phyloP scores from a whole-genome alignment of 495 filamentous ascomycete genomes.

The Massariosphaeria phaeospora region DNA sequence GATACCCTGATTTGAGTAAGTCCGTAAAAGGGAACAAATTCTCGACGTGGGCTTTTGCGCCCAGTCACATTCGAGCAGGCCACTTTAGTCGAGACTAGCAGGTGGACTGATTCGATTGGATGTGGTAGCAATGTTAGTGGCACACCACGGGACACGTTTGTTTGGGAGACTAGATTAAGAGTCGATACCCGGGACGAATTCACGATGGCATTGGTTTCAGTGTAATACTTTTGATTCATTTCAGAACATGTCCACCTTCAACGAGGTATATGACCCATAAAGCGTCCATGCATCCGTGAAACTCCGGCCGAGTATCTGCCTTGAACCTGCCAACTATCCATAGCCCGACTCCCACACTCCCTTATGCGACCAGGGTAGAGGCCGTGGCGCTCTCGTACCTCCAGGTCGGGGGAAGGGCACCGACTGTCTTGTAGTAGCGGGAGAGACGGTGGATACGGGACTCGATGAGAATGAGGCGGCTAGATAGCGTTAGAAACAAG shows the following conservation, averaged over 20 bases:
- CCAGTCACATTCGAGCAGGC: not conserved
- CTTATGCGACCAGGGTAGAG: constrained; percentile 57
- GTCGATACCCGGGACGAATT: not conserved
- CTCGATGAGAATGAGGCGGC: constrained; percentile 98
- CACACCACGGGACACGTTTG: no score
- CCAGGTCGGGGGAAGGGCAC: constrained; percentile 97
- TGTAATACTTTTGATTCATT: constrained; percentile 27
- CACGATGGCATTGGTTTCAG: not conserved
- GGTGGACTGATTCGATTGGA: not conserved
- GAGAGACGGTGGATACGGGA: constrained; percentile 98
- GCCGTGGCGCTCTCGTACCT: constrained; percentile 66
- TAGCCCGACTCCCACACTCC: not conserved
- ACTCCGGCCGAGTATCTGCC: constrained; percentile 21
- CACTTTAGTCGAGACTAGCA: not conserved
- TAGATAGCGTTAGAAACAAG: constrained; percentile 5
- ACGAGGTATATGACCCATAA: constrained; percentile 8
- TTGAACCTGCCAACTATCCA: constrained; percentile 4
- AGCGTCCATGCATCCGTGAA: constrained; percentile 27
- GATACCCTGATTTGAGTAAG: constrained; percentile 5
- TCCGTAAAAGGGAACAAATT: not conserved
- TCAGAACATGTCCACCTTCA: constrained; percentile 16
- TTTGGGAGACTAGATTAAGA: not conserved
- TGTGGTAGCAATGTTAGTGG: no score
- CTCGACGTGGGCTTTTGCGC: no score
- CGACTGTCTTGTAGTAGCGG: constrained; percentile 97